phyloP scores from a whole-genome alignment of 225 moss, liverwort and hornwort genomes.

The Climacium dendroides region DNA sequence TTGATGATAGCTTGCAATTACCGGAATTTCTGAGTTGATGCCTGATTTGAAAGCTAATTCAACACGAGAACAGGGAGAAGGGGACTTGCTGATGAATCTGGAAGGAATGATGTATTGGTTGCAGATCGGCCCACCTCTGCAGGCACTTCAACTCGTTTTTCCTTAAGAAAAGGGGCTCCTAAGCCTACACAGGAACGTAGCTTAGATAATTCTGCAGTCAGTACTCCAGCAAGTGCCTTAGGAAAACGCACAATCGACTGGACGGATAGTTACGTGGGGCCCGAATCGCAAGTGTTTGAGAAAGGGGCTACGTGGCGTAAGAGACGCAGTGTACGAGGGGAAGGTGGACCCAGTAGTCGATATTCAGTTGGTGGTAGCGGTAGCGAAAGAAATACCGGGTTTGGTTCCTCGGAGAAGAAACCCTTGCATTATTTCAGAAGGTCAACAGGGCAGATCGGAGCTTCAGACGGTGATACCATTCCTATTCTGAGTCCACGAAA shows the following conservation, averaged over 20 bases:
- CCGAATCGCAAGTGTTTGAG: conserved; percentile 22
- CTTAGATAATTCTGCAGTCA: conserved; percentile 13
- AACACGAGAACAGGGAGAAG: background rate
- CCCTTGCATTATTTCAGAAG: conserved; percentile 46
- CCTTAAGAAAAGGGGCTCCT: conserved; percentile 23
- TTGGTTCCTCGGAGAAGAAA: conserved; percentile 37
- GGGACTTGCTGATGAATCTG: conserved; percentile 6
- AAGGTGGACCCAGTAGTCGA: conserved; percentile 30
- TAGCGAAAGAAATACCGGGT: conserved; percentile 13
- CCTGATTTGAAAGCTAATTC: conserved; percentile 1
- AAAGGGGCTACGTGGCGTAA: conserved; percentile 38
- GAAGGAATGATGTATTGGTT: background rate
- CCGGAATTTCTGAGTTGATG: conserved; percentile 6
- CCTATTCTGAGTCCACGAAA: background rate
- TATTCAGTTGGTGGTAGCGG: conserved; percentile 22
- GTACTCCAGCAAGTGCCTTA: conserved; percentile 11
- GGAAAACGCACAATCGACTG: conserved; percentile 45
- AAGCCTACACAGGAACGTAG: conserved; percentile 13
- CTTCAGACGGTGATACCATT: background rate
- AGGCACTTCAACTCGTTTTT: conserved; percentile 37
- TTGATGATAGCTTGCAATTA: background rate
- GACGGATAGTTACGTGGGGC: conserved; percentile 38
- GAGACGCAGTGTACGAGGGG: conserved; percentile 44
- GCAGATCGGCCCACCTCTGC: conserved; percentile 11
- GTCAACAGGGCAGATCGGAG: conserved; percentile 37